phyloP scores from a whole-genome alignment of 2,329 filamentous ascomycete genomes.

The Arthroderma uncinatum region DNA sequence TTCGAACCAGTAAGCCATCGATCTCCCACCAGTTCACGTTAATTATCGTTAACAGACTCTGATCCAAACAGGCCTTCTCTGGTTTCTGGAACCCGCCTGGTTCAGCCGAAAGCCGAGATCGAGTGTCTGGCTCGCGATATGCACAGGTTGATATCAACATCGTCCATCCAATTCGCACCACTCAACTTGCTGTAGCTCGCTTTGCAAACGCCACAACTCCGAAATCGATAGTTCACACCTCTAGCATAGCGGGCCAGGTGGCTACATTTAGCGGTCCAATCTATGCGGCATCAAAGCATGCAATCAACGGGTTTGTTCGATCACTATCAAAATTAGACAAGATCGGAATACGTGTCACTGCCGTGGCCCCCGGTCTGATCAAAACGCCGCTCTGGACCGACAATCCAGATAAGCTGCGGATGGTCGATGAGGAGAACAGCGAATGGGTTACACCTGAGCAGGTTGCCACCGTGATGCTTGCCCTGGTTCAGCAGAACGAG shows the following conservation, averaged over 20 bases:
- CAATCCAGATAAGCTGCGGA: slow-evolving; percentile 48
- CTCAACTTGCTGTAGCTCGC: slow-evolving; percentile 41
- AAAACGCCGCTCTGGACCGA: slow-evolving; percentile 53
- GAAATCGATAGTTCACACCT: slow-evolving; percentile 40
- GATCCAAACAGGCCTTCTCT: slow-evolving; percentile 30
- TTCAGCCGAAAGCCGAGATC: slow-evolving; percentile 32
- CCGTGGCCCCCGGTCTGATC: slow-evolving; percentile 50
- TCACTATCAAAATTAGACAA: slow-evolving; percentile 36
- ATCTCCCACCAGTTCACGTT: neutral
- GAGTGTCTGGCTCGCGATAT: slow-evolving; percentile 32
- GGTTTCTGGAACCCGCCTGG: slow-evolving; percentile 43
- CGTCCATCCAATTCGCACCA: slow-evolving; percentile 42
- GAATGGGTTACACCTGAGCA: slow-evolving; percentile 51
- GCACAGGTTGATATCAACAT: slow-evolving; percentile 41
- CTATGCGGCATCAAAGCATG: slow-evolving; percentile 42
- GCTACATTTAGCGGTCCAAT: slow-evolving; percentile 33
- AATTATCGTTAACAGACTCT: neutral
- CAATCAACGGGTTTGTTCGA: slow-evolving; percentile 40
- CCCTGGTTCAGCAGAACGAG: slow-evolving; percentile 41
- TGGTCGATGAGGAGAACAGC: slow-evolving; percentile 39
- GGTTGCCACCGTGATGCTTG: slow-evolving; percentile 49
- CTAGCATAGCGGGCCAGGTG: slow-evolving; percentile 38
- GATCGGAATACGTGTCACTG: slow-evolving; percentile 47
- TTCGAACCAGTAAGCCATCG: slow-evolving; percentile 31
- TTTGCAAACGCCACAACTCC: slow-evolving; percentile 31